phyloP scores from a whole-genome alignment of 805 yeast species.

The Wickerhamomyces hampshirensis region DNA sequence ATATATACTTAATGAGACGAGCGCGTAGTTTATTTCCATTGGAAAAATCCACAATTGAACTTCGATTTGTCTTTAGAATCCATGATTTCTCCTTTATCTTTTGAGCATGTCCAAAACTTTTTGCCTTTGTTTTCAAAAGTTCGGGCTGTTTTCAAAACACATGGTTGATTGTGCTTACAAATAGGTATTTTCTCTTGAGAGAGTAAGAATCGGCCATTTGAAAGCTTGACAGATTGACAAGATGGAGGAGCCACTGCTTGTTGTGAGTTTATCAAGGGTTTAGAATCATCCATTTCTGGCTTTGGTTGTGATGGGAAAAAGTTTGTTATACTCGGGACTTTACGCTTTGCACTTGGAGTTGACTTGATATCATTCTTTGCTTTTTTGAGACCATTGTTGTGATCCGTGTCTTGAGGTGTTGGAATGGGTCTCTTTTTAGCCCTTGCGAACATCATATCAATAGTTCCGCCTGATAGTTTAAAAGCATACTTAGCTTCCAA shows the following conservation, averaged over 20 bases:
- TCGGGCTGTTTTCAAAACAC: slow-evolving; percentile 41
- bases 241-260: slow-evolving; percentile 1
- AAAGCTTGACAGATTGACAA: slow-evolving; percentile 3
- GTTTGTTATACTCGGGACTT: no score
- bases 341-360: no score
- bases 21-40: slow-evolving; percentile 37
- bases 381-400: no score
- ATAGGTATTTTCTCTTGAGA: slow-evolving; percentile 31
- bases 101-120: slow-evolving; percentile 51
- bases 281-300: no score
- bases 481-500: slow-evolving; percentile 53
- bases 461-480: slow-evolving; percentile 32
- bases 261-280: background rate
- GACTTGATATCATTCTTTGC: no score
- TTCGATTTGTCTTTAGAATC: slow-evolving; percentile 20
- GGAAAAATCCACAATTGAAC: slow-evolving; percentile 47
- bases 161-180: slow-evolving; percentile 45
- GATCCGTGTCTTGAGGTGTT: slow-evolving; percentile 1
- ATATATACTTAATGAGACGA: background rate
- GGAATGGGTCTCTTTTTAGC: slow-evolving; percentile 12
- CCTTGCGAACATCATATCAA: slow-evolving; percentile 32
- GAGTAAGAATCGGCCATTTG: slow-evolving; percentile 16
- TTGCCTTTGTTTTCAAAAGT: slow-evolving; percentile 40
- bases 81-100: slow-evolving; percentile 27
- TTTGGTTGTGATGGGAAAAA: no score